Base-by-base conservation (phyloP, 1,284 basidiomycete species). In the Cutaneotrichosporon sp. region DNA sequence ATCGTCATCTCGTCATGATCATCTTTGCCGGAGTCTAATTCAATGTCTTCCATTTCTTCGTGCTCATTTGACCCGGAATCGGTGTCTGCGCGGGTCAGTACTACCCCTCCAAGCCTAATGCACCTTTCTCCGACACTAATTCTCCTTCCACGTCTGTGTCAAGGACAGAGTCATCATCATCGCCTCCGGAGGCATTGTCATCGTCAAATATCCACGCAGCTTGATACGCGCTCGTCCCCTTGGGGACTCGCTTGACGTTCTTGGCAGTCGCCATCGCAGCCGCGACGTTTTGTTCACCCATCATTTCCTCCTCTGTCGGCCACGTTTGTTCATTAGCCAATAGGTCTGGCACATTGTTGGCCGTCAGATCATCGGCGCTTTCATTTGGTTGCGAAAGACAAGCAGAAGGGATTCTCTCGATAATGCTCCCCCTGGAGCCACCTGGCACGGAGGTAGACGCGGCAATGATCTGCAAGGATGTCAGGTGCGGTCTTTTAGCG, bases 261-360 rank as follows among this genome's bases (percentile, higher is more conserved):
- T 55, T 60, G 42, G 65, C 85, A 1, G 84, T 84, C 15, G 76
- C 77, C 46, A 67, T 73, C 5, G 26, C 10, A 0, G 85, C 85
- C 4, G 52, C 51, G 22, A 35, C 72, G 23, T 77, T 73, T 9
- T 59, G 63, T 18, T 67, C 68, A 12, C 54, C 54, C 48, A 78
- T 78, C 84, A 98, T 89, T 72, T 97, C 94, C 63, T 97, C 94
- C 70, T 97, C 92, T 0, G 92, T 97, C 0, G 94, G 94, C 93
- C 94, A 97, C 0, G 94, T 98, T 75, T 98, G 94, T 68, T 98
- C 94, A 68, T 94, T 94, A 14, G 81, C 84, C 75, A 97, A 80
- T 55, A 89, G 83, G 64, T 97, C 91, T 0, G 88, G 88, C 30
- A 86, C 84, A 67, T 97, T 97, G 55, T 83, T 86, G 1, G 88